Evolutionary conservation across 805 yeast species (phyloP), one percentile per base, ranked within the genome.

Genomic region (Clavispora phyllophila): DNA sequence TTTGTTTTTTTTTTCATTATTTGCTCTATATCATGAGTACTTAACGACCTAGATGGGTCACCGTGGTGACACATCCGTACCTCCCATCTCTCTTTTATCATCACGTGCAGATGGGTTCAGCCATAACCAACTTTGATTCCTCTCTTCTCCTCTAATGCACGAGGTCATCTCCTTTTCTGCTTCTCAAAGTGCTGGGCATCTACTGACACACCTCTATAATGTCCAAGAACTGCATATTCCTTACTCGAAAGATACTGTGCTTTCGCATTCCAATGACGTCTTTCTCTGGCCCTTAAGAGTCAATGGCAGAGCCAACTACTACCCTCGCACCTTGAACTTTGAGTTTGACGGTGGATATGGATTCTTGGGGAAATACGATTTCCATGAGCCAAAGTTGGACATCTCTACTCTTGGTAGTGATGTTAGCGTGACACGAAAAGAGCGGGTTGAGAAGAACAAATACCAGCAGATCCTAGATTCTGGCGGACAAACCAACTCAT

Each of bases 281-380:
- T 68, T 66, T 39, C 51, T 59, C 48, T 41, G 50, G 46, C 33
- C 61, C 5, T 35, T 45, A 31, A 46, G 40, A 28, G 40, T 44
- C 12, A 50, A 49, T 36, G 66, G 65, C 4, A 53, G 80, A n/a
- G 53, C 57, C 40, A 67, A 63, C 48, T 87, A 79, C 57, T 72
- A 83, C n/a, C 98, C 99, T 1, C 65, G 98, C 42, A 78, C 86
- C 0, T 54, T 88, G 27, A 54, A 88, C n/a, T 87, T 90, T 82
- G 98, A 93, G 48, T 74, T 81, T 36, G 67, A 73, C 17, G 82
- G 84, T 38, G 96, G 96, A 0, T 76, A 73, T 55, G 96, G 97
- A 0, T 66, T 87, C 0, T 60, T 87, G 36, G 75, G 78, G 2
- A 72, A 70, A 43, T 73, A 62, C 54, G 84, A 80, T 42, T 80